Conservation (phyloP, 768 basidiomycete genomes). For the Auriculariales sp. region DNA sequence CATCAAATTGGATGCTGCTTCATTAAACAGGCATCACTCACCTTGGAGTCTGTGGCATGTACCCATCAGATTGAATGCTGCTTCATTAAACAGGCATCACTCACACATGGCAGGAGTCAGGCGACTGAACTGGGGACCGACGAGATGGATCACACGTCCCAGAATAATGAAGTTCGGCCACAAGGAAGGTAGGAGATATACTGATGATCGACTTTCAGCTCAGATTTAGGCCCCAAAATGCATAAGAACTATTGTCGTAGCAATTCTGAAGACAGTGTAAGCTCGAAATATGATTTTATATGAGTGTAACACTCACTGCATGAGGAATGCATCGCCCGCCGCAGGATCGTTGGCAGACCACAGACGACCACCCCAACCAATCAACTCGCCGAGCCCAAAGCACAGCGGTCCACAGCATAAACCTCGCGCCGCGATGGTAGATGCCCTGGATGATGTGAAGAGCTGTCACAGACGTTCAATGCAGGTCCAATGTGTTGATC, state of each 20-base stretch:
- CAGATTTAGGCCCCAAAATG: neutral
- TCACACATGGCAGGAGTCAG: conserved; percentile 5
- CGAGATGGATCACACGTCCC: conserved; percentile 6
- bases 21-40: too few species aligned
- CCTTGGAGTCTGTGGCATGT: conserved; percentile 12
- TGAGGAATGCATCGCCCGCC: conserved; percentile 21
- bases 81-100: neutral
- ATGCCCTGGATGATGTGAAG: conserved; percentile 31
- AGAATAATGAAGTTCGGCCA: conserved; percentile 11
- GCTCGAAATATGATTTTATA: neutral
- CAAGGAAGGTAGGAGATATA: conserved; percentile 11
- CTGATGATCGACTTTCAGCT: neutral
- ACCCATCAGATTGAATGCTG: neutral
- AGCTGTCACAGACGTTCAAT: too few species aligned
- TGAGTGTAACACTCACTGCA: conserved; percentile 23
- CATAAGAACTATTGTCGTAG: conserved; percentile 25
- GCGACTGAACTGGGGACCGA: conserved; percentile 12
- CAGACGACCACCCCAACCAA: conserved; percentile 43
- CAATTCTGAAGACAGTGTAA: conserved; percentile 24
- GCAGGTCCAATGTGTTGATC: too few species aligned
- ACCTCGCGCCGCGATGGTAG: conserved; percentile 33
- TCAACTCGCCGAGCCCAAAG: conserved; percentile 32
- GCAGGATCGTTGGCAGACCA: conserved; percentile 26
- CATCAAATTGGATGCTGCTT: too few species aligned
- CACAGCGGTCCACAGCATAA: conserved; percentile 33